Evolutionary conservation across 768 basidiomycete species (phyloP), one percentile per base, ranked within the genome.

Genomic region (Amylocystis lapponica): DNA sequence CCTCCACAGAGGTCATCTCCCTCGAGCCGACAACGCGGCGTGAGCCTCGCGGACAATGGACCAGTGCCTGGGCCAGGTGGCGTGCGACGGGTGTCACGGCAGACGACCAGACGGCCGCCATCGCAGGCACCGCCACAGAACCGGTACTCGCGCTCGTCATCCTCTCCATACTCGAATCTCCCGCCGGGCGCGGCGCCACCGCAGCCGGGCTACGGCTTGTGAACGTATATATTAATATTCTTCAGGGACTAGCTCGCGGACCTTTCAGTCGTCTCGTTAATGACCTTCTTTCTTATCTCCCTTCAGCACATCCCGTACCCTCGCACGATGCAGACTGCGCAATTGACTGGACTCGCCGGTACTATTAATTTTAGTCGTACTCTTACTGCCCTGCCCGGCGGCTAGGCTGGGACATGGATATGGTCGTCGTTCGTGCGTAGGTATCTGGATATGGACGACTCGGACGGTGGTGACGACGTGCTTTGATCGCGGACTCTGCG

Each of bases 11-110:
- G 16, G 36, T 36, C 43, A 43, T 38, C 47, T 35, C 37, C 23
- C 20, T 21, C 43, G 21, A 45, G 49, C 41, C 52, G 47, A 31
- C 35, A 38, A 5, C 76, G 86, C 10, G 90, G 93, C 19, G 74
- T 96, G 36, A 82, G 82, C 34, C 64, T 97, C 43, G 77, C 76
- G 42, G 94, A 97, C 52, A 67, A 77, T 54, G 94, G 94, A 12
- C 90, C 89, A 29, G 86, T 93, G 2, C 82, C 86, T 30, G 76
- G 76, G 27, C 75, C 80, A 8, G 41, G 86, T 14, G 83, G 85
- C 41, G 91, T 92, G 21, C 76, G 90, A 30, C 67, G 91, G 45
- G 86, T 94, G 21, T 76, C 86, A 36, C 69, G 87, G 54, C 78
- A 74, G 36, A 57, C 68, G 8, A 65, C 65, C 29, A 71, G 81